Evolutionary conservation across 768 basidiomycete species (phyloP), one percentile per base, ranked within the genome.

Genomic region (Hypsizygus marmoreus): DNA sequence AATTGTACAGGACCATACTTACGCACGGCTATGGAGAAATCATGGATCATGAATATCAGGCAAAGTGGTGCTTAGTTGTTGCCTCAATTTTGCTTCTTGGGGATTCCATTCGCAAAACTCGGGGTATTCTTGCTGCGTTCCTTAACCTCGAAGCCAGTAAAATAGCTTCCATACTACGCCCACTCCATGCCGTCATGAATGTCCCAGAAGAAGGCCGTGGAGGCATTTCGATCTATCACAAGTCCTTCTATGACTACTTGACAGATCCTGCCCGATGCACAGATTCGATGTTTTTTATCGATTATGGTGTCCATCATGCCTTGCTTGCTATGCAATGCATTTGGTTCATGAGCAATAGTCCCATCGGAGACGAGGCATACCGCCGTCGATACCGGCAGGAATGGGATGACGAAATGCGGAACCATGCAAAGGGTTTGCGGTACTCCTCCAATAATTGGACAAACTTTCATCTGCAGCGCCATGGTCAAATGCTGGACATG

Each of bases 241-340:
- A 39, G 28, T 50, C 42, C 11, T 38, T 50, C 19, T 34, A 10
- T 12, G 48, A 50, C 19, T 50, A n/a, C 28, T 10, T 50, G 35
- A 47, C 45, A 16, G 44, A 45, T 16, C 17, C 14, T 25, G n/a
- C 12, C 11, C 31, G 44, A n/a, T 45, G 44, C 26, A 17, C 20
- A 37, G 44, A 45, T 26, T 13, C 14, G 3, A 23, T 19, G 4
- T 45, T 45, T 34, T 16, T 11, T 30, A 43, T 54, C 19, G 37
- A 47, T 28, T 19, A 32, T 5, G 14, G 28, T 10, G 12, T 20
- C 20, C 45, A 47, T 38, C 53, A 54, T n/a, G n/a, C n/a, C n/a
- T n/a, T n/a, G n/a, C n/a, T n/a, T n/a, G n/a, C n/a, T n/a, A n/a
- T n/a, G n/a, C n/a, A n/a, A n/a, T n/a, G n/a, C n/a, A n/a, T n/a